A percentile compares a stretch with the other conserved stretches of the same genome.
Evolutionary conservation across 257 asterid genomes (phyloP).

Genomic region (Solanum bulbocastanum): DNA sequence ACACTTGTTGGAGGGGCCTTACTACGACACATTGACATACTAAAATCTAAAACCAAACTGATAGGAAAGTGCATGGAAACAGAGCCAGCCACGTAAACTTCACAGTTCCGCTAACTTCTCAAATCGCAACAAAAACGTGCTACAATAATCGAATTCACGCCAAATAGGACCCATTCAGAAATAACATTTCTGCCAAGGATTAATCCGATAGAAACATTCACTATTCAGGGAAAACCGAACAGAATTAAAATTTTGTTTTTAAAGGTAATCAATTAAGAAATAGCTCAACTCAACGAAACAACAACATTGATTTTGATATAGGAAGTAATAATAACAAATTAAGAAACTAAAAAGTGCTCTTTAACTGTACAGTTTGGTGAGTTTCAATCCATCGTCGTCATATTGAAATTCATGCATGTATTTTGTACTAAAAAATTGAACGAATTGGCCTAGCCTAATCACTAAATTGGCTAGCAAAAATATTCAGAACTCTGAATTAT

Average conservation of each 20-base stretch:
- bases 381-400: background rate
- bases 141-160: background rate
- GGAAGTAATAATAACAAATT: background rate
- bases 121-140: background rate
- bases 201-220: background rate
- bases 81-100: background rate
- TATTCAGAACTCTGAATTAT: background rate
- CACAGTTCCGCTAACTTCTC: background rate
- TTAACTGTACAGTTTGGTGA: background rate
- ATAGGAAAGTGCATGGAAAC: background rate
- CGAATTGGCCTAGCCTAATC: background rate
- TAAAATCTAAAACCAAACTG: background rate
- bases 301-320: background rate
- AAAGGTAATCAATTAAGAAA: background rate
- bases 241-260: background rate
- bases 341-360: background rate
- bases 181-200: background rate
- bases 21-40: background rate
- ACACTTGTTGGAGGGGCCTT: background rate
- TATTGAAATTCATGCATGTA: background rate
- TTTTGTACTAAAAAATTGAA: background rate
- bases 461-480: background rate
- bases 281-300: background rate
- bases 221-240: background rate
- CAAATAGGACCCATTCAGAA: background rate